phyloP scores from a whole-genome alignment of 148 eudicot genomes.

The Amaranthus palmeri region DNA sequence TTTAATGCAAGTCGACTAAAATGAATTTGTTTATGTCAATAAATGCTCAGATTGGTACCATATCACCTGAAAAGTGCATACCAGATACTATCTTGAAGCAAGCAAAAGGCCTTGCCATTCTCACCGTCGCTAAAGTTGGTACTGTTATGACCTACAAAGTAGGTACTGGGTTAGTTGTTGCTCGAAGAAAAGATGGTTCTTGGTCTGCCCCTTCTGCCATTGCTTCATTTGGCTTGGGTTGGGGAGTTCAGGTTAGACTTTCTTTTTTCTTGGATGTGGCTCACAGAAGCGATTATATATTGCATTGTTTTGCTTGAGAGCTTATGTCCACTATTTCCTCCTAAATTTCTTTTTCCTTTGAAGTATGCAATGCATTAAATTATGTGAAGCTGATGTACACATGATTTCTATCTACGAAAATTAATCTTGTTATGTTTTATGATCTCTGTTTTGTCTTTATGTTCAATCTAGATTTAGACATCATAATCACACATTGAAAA shows the following conservation, averaged over 20 bases:
- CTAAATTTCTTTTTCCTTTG: not conserved
- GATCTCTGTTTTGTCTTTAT: not conserved
- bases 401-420: not conserved
- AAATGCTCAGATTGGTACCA: conserved; percentile 39
- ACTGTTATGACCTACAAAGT: conserved; percentile 52
- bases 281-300: not conserved
- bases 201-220: conserved; percentile 75
- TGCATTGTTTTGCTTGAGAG: not conserved
- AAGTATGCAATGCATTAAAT: not conserved
- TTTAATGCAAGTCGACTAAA: not conserved
- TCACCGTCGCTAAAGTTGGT: conserved; percentile 62
- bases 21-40: not conserved
- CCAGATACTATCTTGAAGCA: conserved; percentile 59
- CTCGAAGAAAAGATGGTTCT: conserved; percentile 57
- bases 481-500: not conserved
- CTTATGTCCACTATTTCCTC: not conserved
- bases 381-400: not conserved
- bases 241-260: conserved; percentile 62
- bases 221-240: conserved; percentile 60
- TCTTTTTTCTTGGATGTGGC: not conserved
- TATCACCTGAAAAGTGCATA: conserved; percentile 48
- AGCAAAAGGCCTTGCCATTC: conserved; percentile 66
- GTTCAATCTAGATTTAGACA: not conserved
- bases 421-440: not conserved
- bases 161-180: conserved; percentile 59